Conservation (phyloP, 2,329 filamentous ascomycete species). For the Anthostomella pinea region DNA sequence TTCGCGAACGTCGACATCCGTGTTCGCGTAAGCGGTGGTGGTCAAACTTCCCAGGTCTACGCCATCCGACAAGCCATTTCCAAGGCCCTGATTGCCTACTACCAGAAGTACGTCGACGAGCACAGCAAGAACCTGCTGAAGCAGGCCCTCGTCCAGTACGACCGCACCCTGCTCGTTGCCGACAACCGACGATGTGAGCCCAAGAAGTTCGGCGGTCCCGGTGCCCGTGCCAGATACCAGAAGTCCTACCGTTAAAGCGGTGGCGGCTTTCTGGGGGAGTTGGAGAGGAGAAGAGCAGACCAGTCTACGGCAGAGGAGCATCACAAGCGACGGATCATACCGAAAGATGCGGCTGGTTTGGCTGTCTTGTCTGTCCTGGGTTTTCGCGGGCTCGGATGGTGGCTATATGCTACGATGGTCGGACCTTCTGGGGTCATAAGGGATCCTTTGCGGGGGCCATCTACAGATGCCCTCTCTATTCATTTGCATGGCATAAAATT, state of each 20-base stretch:
- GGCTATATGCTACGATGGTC: conserved; percentile 27
- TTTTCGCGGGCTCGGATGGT: conserved; percentile 24
- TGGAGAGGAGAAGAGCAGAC: conserved; percentile 20
- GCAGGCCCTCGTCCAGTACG: conserved; percentile 92
- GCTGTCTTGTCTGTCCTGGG: conserved; percentile 18
- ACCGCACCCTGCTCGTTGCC: conserved; percentile 95
- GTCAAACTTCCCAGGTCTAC: conserved; percentile 96
- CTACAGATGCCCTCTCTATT: conserved; percentile 37
- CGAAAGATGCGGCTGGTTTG: conserved; percentile 18
- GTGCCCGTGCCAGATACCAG: conserved; percentile 95
- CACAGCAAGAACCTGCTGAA: conserved; percentile 99
- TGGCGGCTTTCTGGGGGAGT: conserved; percentile 15
- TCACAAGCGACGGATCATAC: conserved; percentile 16
- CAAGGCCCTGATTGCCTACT: conserved; percentile 86
- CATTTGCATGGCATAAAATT: conserved; percentile 48
- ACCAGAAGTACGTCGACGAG: conserved; percentile 99
- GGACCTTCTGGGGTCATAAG: conserved; percentile 35
- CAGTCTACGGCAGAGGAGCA: conserved; percentile 34
- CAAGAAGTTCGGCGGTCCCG: conserved; percentile 95
- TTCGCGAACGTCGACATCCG: conserved; percentile 96
- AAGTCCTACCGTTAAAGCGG: conserved; percentile 93
- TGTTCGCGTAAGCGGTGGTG: conserved; percentile 93
- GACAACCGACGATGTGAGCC: conserved; percentile 99
- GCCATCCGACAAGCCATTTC: conserved; percentile 98
- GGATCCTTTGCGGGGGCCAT: conserved; percentile 30